phyloP scores from a whole-genome alignment of 2,329 filamentous ascomycete genomes.

The Cladosporium colombiae region DNA sequence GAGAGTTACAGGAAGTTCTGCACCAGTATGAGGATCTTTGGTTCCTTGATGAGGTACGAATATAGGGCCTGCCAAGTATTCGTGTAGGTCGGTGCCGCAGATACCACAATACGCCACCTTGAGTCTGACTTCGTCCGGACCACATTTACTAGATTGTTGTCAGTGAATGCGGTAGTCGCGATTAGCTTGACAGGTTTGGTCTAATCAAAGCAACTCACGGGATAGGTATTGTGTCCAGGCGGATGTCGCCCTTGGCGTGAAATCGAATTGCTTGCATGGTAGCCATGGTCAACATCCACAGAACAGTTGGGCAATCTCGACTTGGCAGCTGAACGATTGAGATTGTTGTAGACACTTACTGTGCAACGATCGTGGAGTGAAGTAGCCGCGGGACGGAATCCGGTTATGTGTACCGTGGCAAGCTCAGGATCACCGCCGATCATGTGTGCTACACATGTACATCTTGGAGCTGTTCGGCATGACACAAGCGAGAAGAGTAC shows the following conservation, averaged over 20 bases:
- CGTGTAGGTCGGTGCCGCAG: constrained; percentile 29
- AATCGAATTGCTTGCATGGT: constrained; percentile 30
- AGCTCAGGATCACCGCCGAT: neutral
- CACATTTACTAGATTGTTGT: neutral
- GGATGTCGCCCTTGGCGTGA: constrained; percentile 27
- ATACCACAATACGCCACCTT: constrained; percentile 26
- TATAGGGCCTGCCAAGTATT: constrained; percentile 29
- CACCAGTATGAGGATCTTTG: constrained; percentile 23
- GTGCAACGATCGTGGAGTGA: too few species aligned
- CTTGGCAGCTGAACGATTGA: neutral
- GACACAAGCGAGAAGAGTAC: neutral
- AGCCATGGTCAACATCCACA: neutral
- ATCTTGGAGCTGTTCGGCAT: neutral
- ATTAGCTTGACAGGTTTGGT: neutral
- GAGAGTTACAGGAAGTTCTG: constrained; percentile 23
- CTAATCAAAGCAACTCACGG: constrained; percentile 14
- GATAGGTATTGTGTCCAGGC: constrained; percentile 26
- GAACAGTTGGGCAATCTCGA: too few species aligned
- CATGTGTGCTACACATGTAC: neutral
- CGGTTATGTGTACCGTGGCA: neutral
- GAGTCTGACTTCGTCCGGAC: constrained; percentile 23
- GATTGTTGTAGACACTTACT: neutral
- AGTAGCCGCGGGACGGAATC: constrained; percentile 3
- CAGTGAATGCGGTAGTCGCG: neutral
- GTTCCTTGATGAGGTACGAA: constrained; percentile 23